Evolutionary conservation across 345 rosid genomes (phyloP).

Genomic region (Eucalyptus coolabah): DNA sequence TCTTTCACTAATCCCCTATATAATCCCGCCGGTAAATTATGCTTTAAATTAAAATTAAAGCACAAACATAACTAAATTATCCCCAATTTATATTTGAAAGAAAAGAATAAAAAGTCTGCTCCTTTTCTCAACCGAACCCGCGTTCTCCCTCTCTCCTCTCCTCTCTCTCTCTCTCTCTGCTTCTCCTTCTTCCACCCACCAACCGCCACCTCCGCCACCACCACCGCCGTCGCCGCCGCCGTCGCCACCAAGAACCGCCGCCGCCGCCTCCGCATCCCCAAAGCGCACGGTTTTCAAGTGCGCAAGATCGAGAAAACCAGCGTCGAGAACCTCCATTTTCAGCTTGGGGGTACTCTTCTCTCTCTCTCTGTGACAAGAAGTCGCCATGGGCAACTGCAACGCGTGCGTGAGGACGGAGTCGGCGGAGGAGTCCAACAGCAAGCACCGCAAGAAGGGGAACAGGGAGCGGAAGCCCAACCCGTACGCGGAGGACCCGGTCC

Average conservation of each 20-base stretch:
- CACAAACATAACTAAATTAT: background rate
- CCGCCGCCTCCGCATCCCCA: background rate
- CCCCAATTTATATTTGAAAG: background rate
- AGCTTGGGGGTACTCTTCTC: background rate
- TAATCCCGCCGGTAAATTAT: background rate
- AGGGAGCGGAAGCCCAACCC: conserved; percentile 50
- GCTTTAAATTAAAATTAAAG: background rate
- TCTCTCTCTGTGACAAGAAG: background rate
- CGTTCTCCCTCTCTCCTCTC: conserved; percentile 24
- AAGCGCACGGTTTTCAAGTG: background rate
- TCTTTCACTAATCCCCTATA: background rate
- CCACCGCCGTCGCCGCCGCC: no score
- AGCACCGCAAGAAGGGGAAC: conserved; percentile 14
- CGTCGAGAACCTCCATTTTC: background rate
- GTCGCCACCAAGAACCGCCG: background rate
- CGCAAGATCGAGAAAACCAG: background rate
- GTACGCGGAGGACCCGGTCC: conserved; percentile 24
- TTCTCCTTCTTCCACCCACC: background rate
- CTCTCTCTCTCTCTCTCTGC: conserved; percentile 21
- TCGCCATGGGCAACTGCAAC: conserved; percentile 85
- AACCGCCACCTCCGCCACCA: background rate
- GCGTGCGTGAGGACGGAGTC: conserved; percentile 56
- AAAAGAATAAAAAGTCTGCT: conserved; percentile 7
- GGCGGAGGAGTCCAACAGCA: background rate
- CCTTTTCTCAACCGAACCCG: conserved; percentile 44